Evolutionary conservation across 768 basidiomycete species (phyloP), one percentile per base, ranked within the genome.

Genomic region (Boletus edulis): DNA sequence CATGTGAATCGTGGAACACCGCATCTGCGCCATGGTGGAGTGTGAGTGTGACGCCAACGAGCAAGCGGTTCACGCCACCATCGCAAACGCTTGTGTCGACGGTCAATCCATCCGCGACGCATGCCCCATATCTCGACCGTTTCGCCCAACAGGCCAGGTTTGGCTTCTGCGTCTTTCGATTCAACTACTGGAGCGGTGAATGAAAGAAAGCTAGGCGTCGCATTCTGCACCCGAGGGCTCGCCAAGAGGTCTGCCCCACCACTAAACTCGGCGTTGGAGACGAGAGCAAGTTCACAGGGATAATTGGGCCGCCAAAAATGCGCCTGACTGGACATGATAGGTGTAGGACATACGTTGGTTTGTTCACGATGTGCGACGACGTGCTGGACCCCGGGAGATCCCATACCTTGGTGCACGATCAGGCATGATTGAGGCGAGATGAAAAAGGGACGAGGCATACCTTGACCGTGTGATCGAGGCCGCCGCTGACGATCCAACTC

Each of bases 51-150:
- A 35, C 13, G 27, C 14, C 2, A 39, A 38, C n/a, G 18, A 27
- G 5, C n/a, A 22, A 2, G 39, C 6, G 51, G 13, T 86, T 86
- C 4, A 88, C 83, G 22, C 85, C 85, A 6, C 90, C 87, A 55
- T 93, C 91, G 2, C 73, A 75, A 5, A 80, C 75, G 13, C 82
- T 83, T 14, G 84, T 82, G 20, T 76, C 78, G 12, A 92, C 80
- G 3, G 81, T 79, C 86, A 45, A 93, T 78, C 81, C 87, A 90
- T 0, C 82, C 81, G 45, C 92, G 76, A 51, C 91, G 77, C 2
- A 89, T 88, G 67, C 94, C 91, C 92, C 92, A 94, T 20, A 94
- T 85, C 62, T 93, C 91, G 29, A 91, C 77, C 0, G 83, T 73
- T 62, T 91, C 86, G 3, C 84, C 81, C 3, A 62, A 45, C 14